Percentiles rank a stretch among this genome's conserved stretches.
These are phyloP conservation scores for Crithidia mellificae DNA, from an alignment of 208 protist species.

Conservation along the genomic window DNA sequence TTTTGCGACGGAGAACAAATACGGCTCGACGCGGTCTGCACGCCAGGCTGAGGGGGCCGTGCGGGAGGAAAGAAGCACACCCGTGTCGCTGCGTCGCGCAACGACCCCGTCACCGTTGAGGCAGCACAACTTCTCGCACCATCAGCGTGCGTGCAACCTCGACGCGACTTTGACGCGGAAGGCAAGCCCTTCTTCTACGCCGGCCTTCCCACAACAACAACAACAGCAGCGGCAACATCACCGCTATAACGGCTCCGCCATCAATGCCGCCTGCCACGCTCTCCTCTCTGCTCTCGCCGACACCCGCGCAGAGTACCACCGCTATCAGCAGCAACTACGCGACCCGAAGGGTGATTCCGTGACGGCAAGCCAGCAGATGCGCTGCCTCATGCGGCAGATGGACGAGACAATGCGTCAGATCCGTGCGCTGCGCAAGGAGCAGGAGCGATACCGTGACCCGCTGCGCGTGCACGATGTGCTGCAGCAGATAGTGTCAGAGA, in stretches of 20 bases:
- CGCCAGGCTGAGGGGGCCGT: too few relatives aligned
- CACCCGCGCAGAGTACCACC: conserved; percentile 53
- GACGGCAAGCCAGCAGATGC: conserved; percentile 68
- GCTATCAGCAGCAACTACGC: conserved; percentile 45
- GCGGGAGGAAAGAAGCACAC: too few relatives aligned
- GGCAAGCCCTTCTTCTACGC: too few relatives aligned
- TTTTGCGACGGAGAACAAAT: too few relatives aligned
- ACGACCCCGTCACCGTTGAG: too few relatives aligned
- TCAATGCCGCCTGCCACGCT: conserved; percentile 49
- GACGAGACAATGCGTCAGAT: conserved; percentile 73
- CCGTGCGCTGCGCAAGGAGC: conserved; percentile 51
- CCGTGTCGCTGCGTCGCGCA: too few relatives aligned
- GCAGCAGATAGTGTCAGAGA: conserved; percentile 66
- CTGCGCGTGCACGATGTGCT: conserved; percentile 67
- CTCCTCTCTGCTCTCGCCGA: conserved; percentile 58
- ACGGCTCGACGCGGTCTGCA: too few relatives aligned
- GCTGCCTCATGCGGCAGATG: conserved; percentile 51
- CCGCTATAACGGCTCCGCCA: conserved; percentile 30
- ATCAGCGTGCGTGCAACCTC: too few relatives aligned
- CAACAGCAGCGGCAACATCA: too few relatives aligned
- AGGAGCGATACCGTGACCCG: conserved; percentile 43
- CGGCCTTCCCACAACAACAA: too few relatives aligned
- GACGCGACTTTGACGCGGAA: too few relatives aligned
- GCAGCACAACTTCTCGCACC: too few relatives aligned
- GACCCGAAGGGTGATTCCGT: conserved; percentile 55